Conservation (phyloP, 805 yeast genomes). For the Nakazawaea anatomiae region DNA sequence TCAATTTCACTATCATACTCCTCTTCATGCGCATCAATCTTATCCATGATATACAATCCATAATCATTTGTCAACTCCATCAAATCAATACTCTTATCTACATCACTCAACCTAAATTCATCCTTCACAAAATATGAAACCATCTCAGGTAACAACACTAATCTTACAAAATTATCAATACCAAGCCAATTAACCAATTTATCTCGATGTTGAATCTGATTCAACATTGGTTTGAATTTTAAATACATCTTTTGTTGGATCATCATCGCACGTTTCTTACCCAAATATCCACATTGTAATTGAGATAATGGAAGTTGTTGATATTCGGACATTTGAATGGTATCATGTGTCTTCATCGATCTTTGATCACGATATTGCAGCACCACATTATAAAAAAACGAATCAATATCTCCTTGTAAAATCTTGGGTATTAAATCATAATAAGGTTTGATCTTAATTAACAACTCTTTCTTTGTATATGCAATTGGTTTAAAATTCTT, state of each 20-base stretch:
- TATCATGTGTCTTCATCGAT: constrained; percentile 19
- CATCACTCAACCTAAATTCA: constrained; percentile 30
- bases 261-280: constrained; percentile 48
- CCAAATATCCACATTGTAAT: constrained; percentile 44
- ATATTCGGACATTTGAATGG: constrained; percentile 26
- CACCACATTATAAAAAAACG: constrained; percentile 25
- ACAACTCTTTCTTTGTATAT: constrained; percentile 23
- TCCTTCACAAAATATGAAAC: constrained; percentile 43
- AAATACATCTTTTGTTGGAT: constrained; percentile 39
- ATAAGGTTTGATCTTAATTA: constrained; percentile 18
- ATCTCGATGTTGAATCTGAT: constrained; percentile 24
- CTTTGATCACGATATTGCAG: constrained; percentile 13
- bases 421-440: constrained; percentile 23
- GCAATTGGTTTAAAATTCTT: constrained; percentile 11
- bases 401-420: constrained; percentile 24
- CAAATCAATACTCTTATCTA: constrained; percentile 39
- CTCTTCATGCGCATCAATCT: constrained; percentile 12
- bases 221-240: constrained; percentile 25
- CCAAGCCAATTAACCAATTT: constrained; percentile 59
- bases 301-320: constrained; percentile 1
- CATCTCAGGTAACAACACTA: constrained; percentile 61
- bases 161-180: constrained; percentile 43
- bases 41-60: constrained; percentile 28
- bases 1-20: constrained; percentile 9
- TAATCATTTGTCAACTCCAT: constrained; percentile 38